Conservation (phyloP, 192 early-diverging fungal species). For the Rhizophlyctis rosea region DNA sequence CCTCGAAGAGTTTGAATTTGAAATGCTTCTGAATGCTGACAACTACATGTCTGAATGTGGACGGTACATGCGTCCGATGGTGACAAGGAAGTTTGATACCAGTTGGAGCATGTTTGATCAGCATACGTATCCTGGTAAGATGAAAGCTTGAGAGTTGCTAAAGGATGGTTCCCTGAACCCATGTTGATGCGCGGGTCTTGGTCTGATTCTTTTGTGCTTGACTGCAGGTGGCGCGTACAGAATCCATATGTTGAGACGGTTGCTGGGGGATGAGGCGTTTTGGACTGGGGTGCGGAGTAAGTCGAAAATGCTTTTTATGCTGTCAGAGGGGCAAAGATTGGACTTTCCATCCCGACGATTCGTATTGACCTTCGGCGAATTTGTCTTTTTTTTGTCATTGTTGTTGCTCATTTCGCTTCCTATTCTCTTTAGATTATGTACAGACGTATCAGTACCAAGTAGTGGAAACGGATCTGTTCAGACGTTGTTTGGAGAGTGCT, state of each 20-base stretch:
- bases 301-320: constrained; percentile 12
- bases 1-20: constrained; percentile 34
- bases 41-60: constrained; percentile 27
- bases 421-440: constrained; percentile 33
- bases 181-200: background rate
- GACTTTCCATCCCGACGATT: too few relatives aligned
- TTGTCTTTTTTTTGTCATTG: too few relatives aligned
- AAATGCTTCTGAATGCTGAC: constrained; percentile 29
- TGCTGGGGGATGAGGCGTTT: constrained; percentile 48
- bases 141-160: too few relatives aligned
- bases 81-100: constrained; percentile 43
- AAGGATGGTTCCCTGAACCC: too few relatives aligned
- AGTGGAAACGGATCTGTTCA: constrained; percentile 61
- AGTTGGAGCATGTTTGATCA: constrained; percentile 53
- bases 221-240: constrained; percentile 39
- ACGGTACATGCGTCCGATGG: constrained; percentile 45
- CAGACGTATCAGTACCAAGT: constrained; percentile 31
- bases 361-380: too few relatives aligned
- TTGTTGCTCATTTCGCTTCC: too few relatives aligned
- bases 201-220: too few relatives aligned
- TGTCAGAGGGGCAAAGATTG: too few relatives aligned
- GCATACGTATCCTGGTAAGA: constrained; percentile 47
- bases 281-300: constrained; percentile 44
- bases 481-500: constrained; percentile 67
- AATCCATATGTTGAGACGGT: constrained; percentile 48